These are phyloP conservation scores for Trichoderma endophyticum DNA, from an alignment of 2,329 filamentous ascomycete species.

Conservation along the genomic window DNA sequence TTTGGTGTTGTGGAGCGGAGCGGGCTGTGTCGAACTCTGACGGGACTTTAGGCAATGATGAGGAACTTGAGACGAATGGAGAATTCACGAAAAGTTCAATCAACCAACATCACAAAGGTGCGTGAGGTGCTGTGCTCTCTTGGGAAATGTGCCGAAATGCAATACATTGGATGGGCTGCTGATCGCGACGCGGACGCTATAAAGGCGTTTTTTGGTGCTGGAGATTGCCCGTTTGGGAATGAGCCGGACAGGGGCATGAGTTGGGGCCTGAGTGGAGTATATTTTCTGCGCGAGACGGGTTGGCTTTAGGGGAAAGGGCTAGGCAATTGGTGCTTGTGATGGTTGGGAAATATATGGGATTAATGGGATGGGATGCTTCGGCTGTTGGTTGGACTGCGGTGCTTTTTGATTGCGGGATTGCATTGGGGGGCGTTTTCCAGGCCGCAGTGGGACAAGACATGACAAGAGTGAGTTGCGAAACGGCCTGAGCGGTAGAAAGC, in stretches of 20 bases:
- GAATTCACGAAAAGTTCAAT: not conserved
- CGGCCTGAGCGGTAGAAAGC: not conserved
- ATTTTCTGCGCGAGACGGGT: not conserved
- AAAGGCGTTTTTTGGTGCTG: not conserved
- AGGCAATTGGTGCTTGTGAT: not conserved
- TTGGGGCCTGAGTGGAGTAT: not conserved
- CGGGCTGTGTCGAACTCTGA: not conserved
- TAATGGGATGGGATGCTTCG: not conserved
- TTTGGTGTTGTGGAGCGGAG: not conserved
- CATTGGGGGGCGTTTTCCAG: not conserved
- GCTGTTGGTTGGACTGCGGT: not conserved
- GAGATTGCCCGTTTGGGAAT: conserved; percentile 1
- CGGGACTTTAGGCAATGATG: not conserved
- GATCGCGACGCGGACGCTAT: conserved; percentile 6
- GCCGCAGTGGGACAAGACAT: not conserved
- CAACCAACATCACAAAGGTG: not conserved
- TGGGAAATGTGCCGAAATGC: not conserved
- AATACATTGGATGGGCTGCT: not conserved
- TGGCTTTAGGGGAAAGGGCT: not conserved
- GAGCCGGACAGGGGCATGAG: conserved; percentile 3
- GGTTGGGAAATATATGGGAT: not conserved
- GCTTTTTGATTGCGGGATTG: not conserved
- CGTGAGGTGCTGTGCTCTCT: not conserved
- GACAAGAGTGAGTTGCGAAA: not conserved
- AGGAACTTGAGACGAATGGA: not conserved